These are phyloP conservation scores for Alternaria incomplexa DNA, from an alignment of 2,329 filamentous ascomycete species.

Conservation along the genomic window DNA sequence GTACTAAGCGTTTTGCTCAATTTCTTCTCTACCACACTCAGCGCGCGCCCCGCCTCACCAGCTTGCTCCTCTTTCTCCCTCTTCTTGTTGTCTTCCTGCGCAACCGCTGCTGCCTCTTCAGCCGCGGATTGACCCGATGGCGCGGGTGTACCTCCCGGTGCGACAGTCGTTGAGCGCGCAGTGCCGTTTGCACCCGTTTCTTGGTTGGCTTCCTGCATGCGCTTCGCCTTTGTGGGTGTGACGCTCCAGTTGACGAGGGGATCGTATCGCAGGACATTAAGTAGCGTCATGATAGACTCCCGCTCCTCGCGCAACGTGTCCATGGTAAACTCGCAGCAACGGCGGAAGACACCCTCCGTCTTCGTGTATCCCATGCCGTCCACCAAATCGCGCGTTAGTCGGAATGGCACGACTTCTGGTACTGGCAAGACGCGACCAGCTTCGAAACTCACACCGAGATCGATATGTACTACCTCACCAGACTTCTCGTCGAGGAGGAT, in stretches of 20 bases:
- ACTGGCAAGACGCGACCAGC: conserved; percentile 93
- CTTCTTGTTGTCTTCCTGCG: conserved; percentile 43
- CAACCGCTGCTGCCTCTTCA: conserved; percentile 30
- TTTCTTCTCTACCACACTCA: conserved; percentile 96
- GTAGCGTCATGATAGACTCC: conserved; percentile 97
- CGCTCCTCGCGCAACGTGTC: conserved; percentile 94
- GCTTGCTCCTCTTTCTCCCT: conserved; percentile 62
- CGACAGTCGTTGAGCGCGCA: conserved; percentile 38
- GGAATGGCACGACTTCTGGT: conserved; percentile 94
- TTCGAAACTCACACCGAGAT: conserved; percentile 96
- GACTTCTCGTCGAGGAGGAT: conserved; percentile 89
- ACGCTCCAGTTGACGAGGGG: conserved; percentile 96
- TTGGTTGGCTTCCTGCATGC: conserved; percentile 68
- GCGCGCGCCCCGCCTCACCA: conserved; percentile 85
- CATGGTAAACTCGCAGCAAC: conserved; percentile 98
- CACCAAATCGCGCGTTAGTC: conserved; percentile 90
- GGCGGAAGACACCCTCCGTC: conserved; percentile 92
- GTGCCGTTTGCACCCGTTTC: conserved; percentile 53
- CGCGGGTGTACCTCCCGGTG: conserved; percentile 38
- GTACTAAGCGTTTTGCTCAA: conserved; percentile 92
- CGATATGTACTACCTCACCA: conserved; percentile 95
- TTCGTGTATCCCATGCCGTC: conserved; percentile 97
- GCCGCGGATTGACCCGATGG: conserved; percentile 22
- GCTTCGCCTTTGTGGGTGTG: conserved; percentile 70
- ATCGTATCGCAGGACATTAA: conserved; percentile 98